These are phyloP conservation scores for Stentor roeselii DNA, from an alignment of 73 alveolate species.

Conservation along the genomic window DNA sequence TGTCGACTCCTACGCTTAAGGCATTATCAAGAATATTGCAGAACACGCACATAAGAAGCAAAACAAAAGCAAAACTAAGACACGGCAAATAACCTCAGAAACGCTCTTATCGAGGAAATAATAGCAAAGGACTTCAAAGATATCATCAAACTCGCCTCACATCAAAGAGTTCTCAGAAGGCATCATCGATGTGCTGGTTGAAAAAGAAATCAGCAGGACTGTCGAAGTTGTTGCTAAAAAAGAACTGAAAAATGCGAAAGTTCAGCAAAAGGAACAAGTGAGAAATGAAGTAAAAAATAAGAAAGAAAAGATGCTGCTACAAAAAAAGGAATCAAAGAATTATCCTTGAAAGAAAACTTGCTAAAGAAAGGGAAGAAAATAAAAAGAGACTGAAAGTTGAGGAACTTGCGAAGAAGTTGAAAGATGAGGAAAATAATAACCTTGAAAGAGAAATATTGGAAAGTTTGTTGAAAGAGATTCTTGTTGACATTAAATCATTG, in stretches of 20 bases:
- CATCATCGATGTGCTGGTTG: not conserved
- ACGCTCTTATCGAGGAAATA: not conserved
- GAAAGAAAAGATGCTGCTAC: not conserved
- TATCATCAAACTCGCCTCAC: not conserved
- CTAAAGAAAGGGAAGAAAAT: not conserved
- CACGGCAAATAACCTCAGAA: not conserved
- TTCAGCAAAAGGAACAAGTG: not conserved
- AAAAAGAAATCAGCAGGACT: not conserved
- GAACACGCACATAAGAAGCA: not conserved
- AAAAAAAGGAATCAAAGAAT: not conserved
- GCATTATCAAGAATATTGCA: not conserved
- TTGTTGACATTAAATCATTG: not conserved
- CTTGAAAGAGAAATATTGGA: not conserved
- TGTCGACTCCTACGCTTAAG: not conserved
- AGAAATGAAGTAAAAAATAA: not conserved
- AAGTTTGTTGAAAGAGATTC: not conserved
- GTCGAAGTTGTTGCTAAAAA: not conserved
- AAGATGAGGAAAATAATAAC: not conserved
- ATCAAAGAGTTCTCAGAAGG: not conserved
- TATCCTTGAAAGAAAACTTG: not conserved
- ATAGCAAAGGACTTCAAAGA: not conserved
- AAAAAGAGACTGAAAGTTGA: not conserved
- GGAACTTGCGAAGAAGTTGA: not conserved
- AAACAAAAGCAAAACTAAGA: not conserved
- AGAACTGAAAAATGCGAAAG: not conserved